These are phyloP conservation scores for Solanum clarkiae DNA, from an alignment of 257 asterid genomes.

Conservation along the genomic window DNA sequence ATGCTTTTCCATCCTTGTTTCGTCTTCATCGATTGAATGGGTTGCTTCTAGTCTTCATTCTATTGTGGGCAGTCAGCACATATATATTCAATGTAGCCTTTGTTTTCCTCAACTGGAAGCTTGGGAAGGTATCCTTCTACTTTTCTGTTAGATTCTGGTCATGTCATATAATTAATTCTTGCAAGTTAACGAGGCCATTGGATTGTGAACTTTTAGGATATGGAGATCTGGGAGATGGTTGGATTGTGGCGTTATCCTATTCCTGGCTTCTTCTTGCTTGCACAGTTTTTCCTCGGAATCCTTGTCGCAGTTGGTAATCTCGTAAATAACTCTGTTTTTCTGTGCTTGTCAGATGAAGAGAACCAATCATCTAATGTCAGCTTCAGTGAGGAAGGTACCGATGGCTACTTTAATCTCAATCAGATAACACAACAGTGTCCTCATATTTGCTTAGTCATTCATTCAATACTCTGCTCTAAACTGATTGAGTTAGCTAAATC, in stretches of 20 bases:
- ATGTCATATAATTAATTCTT: neutral
- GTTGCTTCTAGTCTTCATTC: constrained; percentile 92
- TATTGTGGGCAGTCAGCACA: constrained; percentile 97
- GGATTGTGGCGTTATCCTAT: constrained; percentile 98
- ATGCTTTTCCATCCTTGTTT: constrained; percentile 83
- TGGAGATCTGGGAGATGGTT: constrained; percentile 99
- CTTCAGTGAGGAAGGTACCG: constrained; percentile 62
- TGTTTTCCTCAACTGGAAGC: constrained; percentile 73
- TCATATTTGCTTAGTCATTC: neutral
- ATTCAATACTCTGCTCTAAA: neutral
- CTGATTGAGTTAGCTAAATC: neutral
- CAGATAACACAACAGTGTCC: neutral
- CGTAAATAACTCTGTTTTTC: constrained; percentile 80
- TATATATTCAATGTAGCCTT: constrained; percentile 85
- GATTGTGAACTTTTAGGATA: constrained; percentile 46
- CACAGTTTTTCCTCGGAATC: constrained; percentile 93
- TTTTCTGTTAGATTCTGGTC: constrained; percentile 6
- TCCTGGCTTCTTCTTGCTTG: constrained; percentile 93
- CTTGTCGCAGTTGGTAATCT: constrained; percentile 97
- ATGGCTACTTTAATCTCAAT: constrained; percentile 9
- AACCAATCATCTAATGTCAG: constrained; percentile 38
- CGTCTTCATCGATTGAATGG: constrained; percentile 91
- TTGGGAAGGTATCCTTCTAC: constrained; percentile 63
- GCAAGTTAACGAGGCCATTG: constrained; percentile 8
- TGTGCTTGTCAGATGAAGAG: constrained; percentile 69